A percentile compares a stretch with the other conserved stretches of the same genome.
phyloP scores from a whole-genome alignment of 1,284 basidiomycete species.

The Boletus sp. region DNA sequence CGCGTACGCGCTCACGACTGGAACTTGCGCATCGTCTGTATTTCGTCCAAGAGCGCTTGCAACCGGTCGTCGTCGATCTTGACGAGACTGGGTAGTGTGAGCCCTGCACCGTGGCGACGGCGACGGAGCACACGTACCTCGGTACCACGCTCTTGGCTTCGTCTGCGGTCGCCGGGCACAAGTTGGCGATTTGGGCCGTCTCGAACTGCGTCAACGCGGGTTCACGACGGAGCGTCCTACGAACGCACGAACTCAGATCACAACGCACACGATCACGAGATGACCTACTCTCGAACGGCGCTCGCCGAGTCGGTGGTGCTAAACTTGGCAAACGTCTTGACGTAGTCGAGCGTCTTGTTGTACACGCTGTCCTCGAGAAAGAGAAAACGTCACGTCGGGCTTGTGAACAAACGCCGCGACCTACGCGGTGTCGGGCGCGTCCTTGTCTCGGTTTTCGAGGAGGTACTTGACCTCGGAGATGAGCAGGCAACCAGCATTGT shows the following conservation, averaged over 20 bases:
- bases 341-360: conserved; percentile 92
- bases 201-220: conserved; percentile 86
- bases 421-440: conserved; percentile 81
- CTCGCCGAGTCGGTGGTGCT: conserved; percentile 85
- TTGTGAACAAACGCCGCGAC: neutral
- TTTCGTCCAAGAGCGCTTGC: conserved; percentile 82
- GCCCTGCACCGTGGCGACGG: too few relatives aligned
- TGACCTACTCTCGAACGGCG: conserved; percentile 80
- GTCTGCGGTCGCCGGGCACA: conserved; percentile 86
- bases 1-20: conserved; percentile 56
- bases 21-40: conserved; percentile 89
- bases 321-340: conserved; percentile 89
- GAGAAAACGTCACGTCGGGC: neutral
- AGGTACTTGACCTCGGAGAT: conserved; percentile 92
- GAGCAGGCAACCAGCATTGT: conserved; percentile 87
- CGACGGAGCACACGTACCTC: too few relatives aligned
- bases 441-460: conserved; percentile 83
- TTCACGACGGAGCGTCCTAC: conserved; percentile 70
- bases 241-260: too few relatives aligned
- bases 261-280: neutral
- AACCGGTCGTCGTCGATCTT: conserved; percentile 87
- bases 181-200: conserved; percentile 89
- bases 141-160: conserved; percentile 92
- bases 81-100: conserved; percentile 68
- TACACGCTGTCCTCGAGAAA: conserved; percentile 58